Percentiles rank a stretch among this genome's conserved stretches.
These are phyloP conservation scores for Podosphaera xanthii DNA, from an alignment of 2,329 filamentous ascomycete species.

Conservation along the genomic window DNA sequence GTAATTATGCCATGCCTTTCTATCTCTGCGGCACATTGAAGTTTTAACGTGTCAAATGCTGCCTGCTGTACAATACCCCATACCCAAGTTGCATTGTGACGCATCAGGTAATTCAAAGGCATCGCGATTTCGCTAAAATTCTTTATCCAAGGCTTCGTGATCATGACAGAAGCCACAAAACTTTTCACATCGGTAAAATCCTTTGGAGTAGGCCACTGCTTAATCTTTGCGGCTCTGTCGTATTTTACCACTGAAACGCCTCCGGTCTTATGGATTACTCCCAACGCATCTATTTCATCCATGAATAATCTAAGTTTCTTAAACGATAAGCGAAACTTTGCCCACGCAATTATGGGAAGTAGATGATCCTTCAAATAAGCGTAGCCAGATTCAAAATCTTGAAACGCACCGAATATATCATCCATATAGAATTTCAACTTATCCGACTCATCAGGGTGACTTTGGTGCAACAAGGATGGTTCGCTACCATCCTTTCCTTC, in stretches of 20 bases:
- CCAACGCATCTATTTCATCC: neutral
- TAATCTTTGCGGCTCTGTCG: neutral
- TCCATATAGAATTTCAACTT: neutral
- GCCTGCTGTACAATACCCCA: neutral
- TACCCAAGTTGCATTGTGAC: neutral
- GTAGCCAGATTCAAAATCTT: neutral
- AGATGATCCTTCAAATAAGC: neutral
- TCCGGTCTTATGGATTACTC: neutral
- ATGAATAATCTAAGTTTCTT: conserved; percentile 1
- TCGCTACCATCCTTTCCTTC: neutral
- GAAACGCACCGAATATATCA: neutral
- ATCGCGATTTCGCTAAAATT: conserved; percentile 1
- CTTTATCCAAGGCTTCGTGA: neutral
- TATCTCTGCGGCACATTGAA: neutral
- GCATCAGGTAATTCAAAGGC: neutral
- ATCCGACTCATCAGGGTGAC: neutral
- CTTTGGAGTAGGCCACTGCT: neutral
- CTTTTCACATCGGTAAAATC: neutral
- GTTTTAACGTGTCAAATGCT: neutral
- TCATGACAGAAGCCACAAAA: neutral
- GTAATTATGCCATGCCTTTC: neutral
- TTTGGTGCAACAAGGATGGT: neutral
- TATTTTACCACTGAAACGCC: neutral
- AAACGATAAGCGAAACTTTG: neutral
- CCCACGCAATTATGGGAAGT: neutral